Base-by-base conservation (phyloP, 106 monocot genomes). In the Chionographis japonica region DNA sequence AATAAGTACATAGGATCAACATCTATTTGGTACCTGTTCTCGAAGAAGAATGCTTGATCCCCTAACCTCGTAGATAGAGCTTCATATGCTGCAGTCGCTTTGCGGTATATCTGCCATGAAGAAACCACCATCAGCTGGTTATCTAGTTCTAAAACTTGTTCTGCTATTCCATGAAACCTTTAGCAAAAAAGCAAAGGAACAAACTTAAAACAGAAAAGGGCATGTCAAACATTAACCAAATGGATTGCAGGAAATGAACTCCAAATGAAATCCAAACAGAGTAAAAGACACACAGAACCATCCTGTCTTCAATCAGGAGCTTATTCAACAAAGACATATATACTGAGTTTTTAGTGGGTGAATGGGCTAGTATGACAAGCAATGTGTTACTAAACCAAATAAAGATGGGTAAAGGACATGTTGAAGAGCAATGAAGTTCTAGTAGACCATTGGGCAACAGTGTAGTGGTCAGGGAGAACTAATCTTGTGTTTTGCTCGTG, bases 31-130 rank as follows among this genome's bases (percentile, higher is more conserved):
- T 77, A 95, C 95, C 91, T 84, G 62, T 83, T 72, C 13, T 90
- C 98, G 75, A 98, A 93, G 81, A 93, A 85, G 80, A 85, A 92
- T 49, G 40, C 63, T 39, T 92, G 82, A 27, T 86, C 82, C 8
- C 86, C 95, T 74, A 97, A 78, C 68, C 63, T 84, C 72, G 62
- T 56, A 60, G 95, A 89, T 46, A 88, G 65, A 66, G 88, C 86
- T n/a, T 89, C 86, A 68, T 92, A 93, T 61, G 98, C 87, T 27
- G 56, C 16, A 62, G 50, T 61, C 50, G 89, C 92, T 50, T 79
- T 97, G 58, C 54, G 51, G 70, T 92, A 92, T 72, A 97, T 92
- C 95, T 97, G 76, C 59, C 52, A 62, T 56, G 17, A 50, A 74
- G 16, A 72, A 63, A 58, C 37, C 19, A 10, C 3, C 42, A 63